Evolutionary conservation across 805 yeast species (phyloP).

Genomic region (Yamadazyma paraphyllophila): DNA sequence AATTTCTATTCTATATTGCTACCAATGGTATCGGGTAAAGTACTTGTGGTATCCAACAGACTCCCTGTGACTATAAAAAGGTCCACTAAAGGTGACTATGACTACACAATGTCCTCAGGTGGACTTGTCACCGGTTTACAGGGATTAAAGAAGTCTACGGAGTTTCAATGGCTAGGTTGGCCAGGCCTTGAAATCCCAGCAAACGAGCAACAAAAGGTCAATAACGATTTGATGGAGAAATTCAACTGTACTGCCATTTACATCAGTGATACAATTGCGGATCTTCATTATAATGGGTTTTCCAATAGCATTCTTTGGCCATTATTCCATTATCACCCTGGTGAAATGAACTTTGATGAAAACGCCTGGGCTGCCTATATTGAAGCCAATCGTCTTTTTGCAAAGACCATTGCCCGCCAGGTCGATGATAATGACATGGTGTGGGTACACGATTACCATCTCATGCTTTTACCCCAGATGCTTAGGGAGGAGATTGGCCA

Average conservation of each 20-base stretch:
- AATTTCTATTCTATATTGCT: not conserved
- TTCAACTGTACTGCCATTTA: constrained; percentile 91
- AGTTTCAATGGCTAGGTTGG: constrained; percentile 99
- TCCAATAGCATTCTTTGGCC: constrained; percentile 97
- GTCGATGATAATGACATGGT: constrained; percentile 82
- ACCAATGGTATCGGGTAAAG: constrained; percentile 52
- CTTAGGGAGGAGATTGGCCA: constrained; percentile 59
- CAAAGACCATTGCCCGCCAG: constrained; percentile 64
- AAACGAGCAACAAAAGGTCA: constrained; percentile 66
- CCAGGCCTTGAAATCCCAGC: constrained; percentile 83
- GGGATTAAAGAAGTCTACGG: constrained; percentile 78
- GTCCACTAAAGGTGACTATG: constrained; percentile 59
- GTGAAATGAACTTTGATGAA: constrained; percentile 97
- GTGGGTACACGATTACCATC: constrained; percentile 98
- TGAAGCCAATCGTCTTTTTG: constrained; percentile 84
- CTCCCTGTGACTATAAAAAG: constrained; percentile 90
- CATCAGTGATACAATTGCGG: constrained; percentile 85
- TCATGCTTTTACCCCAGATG: constrained; percentile 92
- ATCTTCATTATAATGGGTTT: constrained; percentile 94
- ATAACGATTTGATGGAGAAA: constrained; percentile 64
- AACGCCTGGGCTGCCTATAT: constrained; percentile 97
- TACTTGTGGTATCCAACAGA: constrained; percentile 89
- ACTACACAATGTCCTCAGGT: constrained; percentile 92
- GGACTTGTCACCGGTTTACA: constrained; percentile 95
- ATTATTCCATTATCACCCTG: constrained; percentile 96